Base-by-base conservation (phyloP, 2,329 filamentous ascomycete genomes). In the Parasarocladium wereldwijsianum region DNA sequence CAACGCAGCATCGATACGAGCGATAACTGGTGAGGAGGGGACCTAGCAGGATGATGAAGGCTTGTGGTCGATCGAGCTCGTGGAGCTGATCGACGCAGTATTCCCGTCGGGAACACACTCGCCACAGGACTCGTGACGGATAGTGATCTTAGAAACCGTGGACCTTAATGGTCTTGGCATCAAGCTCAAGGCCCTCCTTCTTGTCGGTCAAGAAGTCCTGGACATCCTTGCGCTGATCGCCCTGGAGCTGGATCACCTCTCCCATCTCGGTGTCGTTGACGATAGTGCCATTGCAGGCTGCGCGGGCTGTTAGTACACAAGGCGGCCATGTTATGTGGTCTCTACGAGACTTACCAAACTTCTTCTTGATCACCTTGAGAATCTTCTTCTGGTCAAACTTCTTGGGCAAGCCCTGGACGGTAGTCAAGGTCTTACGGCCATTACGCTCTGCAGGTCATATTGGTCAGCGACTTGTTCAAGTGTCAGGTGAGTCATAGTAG, bases 331-430 rank as follows among this genome's bases (percentile, higher is more conserved):
- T n/a, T n/a, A n/a, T n/a, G n/a, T n/a, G n/a, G n/a, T n/a, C n/a
- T n/a, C n/a, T n/a, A n/a, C n/a, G n/a, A 25, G 13, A 50, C 74
- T 39, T 70, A 85, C 79, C 80, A 54, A 96, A 96, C 58, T 93
- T 90, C 76, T 96, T 96, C 78, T 96, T 96, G 70, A 96, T 93
- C 62, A 93, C 86, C 70, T 94, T 94, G 52, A 98, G 77, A 58
- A 98, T 94, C 69, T 94, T 94, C 76, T 94, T 96, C 64, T 90
- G 85, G 65, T 94, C 87, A 55, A 94, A 96, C 58, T 96, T 94
- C 70, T 90, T 90, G 41, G 90, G 87, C 51, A 98, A 77, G 63
- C 90, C 90, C 74, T 96, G 87, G 52, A 98, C 86, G 50, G 90
- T 98, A 50, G 90, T 98, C 80, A 98, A 73, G 69, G 90, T 96